Conservation (phyloP, 495 filamentous ascomycete genomes). For the Entonaema liquescens region DNA sequence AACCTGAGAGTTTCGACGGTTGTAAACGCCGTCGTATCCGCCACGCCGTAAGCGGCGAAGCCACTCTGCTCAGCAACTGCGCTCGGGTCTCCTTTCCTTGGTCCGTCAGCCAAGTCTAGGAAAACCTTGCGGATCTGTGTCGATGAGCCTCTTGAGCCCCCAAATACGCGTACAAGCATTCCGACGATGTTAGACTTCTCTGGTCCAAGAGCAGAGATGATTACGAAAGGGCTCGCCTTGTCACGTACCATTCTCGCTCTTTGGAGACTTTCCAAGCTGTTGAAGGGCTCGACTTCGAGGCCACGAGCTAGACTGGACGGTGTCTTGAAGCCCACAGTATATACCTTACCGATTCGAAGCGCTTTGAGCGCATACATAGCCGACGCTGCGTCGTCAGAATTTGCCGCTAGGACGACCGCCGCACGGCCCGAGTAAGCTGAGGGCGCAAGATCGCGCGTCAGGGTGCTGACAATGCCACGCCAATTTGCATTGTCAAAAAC, state of each 20-base stretch:
- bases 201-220: slow-evolving; percentile 78
- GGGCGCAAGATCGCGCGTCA: slow-evolving; percentile 81
- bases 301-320: slow-evolving; percentile 68
- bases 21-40: slow-evolving; percentile 81
- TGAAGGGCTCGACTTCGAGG: slow-evolving; percentile 75
- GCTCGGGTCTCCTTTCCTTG: slow-evolving; percentile 72
- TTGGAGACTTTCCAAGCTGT: slow-evolving; percentile 80
- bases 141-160: slow-evolving; percentile 53
- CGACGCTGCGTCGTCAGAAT: slow-evolving; percentile 74
- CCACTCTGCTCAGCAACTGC: slow-evolving; percentile 72
- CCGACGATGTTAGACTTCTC: slow-evolving; percentile 83
- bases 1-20: slow-evolving; percentile 80
- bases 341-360: slow-evolving; percentile 79
- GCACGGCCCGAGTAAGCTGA: slow-evolving; percentile 79
- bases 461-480: slow-evolving; percentile 82
- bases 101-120: slow-evolving; percentile 76
- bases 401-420: slow-evolving; percentile 74
- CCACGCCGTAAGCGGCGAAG: slow-evolving; percentile 80
- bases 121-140: slow-evolving; percentile 76
- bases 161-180: slow-evolving; percentile 76
- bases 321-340: slow-evolving; percentile 83
- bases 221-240: slow-evolving; percentile 75
- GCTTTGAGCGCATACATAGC: slow-evolving; percentile 78
- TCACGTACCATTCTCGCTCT: slow-evolving; percentile 59
- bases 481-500: slow-evolving; percentile 82